Base-by-base conservation (phyloP, 2,329 filamentous ascomycete genomes). In the Podosphaera leucotricha region DNA sequence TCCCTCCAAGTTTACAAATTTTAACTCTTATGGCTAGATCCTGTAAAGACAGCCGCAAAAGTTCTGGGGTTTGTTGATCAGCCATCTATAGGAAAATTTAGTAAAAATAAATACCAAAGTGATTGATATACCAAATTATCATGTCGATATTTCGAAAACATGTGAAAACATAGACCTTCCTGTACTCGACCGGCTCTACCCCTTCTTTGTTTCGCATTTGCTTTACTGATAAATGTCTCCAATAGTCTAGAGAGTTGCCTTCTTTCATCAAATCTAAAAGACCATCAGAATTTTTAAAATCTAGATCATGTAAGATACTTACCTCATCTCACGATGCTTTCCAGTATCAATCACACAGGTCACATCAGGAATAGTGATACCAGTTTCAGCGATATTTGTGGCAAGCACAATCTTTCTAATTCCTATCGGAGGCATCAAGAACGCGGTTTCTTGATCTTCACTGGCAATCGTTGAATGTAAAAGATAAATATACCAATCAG, bases 301-400 rank as follows among this genome's bases (percentile, higher is more conserved):
- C 15, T 16, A 21, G 13, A 16, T 24, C 7, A n/a, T 20, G 6
- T 26, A 19, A 21, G 13, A 4, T 3, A 30, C 43, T 47, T 41
- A 53, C 55, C 87, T 70, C 87, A 94, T 94, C 60, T 93, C 87
- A 51, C 92, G 85, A 61, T 95, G 87, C 60, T 93, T 95, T 46
- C 90, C 90, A 0, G 85, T 86, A 59, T 98, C 90, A 46, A 98
- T 80, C 39, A 98, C 90, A 53, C 86, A 93, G 0, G 90, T 95
- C 24, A 98, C 83, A 57, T 98, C 90, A 1, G 90, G 90, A 51
- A 98, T 98, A 0, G 90, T 98, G 56, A 98, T 93, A 64, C 90
- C 90, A 0, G 90, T 98, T 60, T 98, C 90, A 3, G 90, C 90
- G 59, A 98, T 98, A 57, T 98, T 98, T 13, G 90, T 98, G 1